Evolutionary conservation across 2,329 filamentous ascomycete genomes (phyloP).

Genomic region (Penicillium sp.): DNA sequence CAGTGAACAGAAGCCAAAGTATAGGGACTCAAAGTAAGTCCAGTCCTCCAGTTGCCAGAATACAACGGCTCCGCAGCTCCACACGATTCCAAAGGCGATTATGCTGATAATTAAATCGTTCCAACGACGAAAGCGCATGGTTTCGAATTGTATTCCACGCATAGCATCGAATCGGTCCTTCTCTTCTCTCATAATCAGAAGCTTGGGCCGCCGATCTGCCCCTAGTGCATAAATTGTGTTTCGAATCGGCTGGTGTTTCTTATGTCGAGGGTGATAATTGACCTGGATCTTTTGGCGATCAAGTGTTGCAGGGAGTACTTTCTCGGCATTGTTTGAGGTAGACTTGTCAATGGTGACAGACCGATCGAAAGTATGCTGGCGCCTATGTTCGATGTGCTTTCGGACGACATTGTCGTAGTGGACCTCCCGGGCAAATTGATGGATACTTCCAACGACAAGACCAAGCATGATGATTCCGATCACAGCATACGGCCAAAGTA

Average conservation of each 20-base stretch:
- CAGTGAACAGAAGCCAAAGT: conserved; percentile 81
- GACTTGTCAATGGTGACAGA: conserved; percentile 46
- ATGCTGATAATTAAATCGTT: conserved; percentile 68
- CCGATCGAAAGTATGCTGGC: conserved; percentile 54
- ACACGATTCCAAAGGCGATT: conserved; percentile 68
- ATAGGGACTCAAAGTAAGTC: conserved; percentile 75
- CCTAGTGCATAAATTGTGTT: conserved; percentile 25
- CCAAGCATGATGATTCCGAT: conserved; percentile 81
- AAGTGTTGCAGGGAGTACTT: background rate
- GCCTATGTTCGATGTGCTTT: conserved; percentile 56
- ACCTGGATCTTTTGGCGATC: conserved; percentile 9
- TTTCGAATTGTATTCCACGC: conserved; percentile 71
- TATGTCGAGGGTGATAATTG: conserved; percentile 8
- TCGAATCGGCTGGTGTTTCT: conserved; percentile 17
- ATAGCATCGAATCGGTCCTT: conserved; percentile 75
- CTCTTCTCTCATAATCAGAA: conserved; percentile 62
- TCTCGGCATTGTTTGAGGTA: background rate
- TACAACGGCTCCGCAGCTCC: conserved; percentile 75
- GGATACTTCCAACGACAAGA: conserved; percentile 78
- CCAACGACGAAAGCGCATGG: conserved; percentile 69
- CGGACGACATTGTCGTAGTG: conserved; percentile 62
- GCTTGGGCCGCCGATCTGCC: conserved; percentile 38
- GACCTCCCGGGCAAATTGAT: conserved; percentile 62
- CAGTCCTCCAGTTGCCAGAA: conserved; percentile 64
- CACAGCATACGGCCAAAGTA: conserved; percentile 81